phyloP scores from a whole-genome alignment of 2,329 filamentous ascomycete genomes.

The Cladophialophora carrionii region DNA sequence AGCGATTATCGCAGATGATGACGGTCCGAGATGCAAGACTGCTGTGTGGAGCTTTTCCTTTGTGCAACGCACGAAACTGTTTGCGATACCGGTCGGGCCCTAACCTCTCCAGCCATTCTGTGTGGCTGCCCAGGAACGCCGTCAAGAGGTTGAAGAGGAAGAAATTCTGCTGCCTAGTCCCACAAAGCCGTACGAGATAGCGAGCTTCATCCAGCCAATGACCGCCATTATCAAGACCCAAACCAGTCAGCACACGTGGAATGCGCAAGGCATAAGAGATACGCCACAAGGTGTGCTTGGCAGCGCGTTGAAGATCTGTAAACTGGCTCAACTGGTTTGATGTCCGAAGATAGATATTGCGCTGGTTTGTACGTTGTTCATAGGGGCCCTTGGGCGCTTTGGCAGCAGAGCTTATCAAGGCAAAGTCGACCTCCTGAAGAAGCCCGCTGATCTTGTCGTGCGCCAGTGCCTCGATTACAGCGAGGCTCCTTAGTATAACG shows the following conservation, averaged over 20 bases:
- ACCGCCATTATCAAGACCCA: conserved; percentile 56
- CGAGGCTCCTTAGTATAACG: conserved; percentile 60
- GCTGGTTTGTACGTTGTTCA: conserved; percentile 54
- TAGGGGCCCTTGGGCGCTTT: conserved; percentile 52
- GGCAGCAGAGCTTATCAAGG: conserved; percentile 40
- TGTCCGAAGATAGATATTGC: conserved; percentile 52
- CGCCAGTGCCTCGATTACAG: conserved; percentile 57
- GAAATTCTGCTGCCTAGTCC: conserved; percentile 61
- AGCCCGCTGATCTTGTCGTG: conserved; percentile 56
- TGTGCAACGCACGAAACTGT: conserved; percentile 55
- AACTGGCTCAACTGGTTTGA: conserved; percentile 54
- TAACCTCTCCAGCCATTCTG: conserved; percentile 61
- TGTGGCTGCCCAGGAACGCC: conserved; percentile 63
- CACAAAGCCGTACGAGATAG: conserved; percentile 59
- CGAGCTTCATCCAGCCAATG: conserved; percentile 65
- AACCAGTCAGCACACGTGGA: conserved; percentile 60
- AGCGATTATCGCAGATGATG: conserved; percentile 62
- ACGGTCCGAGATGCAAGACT: conserved; percentile 59
- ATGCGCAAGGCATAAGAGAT: conserved; percentile 60
- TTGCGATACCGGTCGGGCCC: conserved; percentile 60
- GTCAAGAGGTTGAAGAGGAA: conserved; percentile 64
- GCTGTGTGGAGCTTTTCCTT: conserved; percentile 51
- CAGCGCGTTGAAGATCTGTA: conserved; percentile 49
- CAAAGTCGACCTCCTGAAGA: conserved; percentile 54
- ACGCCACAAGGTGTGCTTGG: conserved; percentile 53